Conservation (phyloP, 179 eudicot genomes). For the Amaranthus tricolor region DNA sequence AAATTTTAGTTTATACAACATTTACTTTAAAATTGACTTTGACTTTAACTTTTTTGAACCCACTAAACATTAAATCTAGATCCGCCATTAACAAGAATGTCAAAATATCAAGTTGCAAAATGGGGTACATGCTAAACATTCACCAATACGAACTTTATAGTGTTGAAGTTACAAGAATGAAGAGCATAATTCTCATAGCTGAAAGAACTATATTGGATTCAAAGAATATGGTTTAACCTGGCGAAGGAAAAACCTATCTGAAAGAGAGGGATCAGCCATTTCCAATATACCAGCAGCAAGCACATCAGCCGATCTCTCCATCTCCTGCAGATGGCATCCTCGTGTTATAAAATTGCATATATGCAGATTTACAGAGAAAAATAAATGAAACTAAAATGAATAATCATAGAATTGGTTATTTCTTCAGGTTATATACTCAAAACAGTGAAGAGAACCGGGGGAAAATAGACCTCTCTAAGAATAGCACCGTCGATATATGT, state of each 20-base stretch:
- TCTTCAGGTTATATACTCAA: neutral
- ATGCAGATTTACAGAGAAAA: slow-evolving; percentile 15
- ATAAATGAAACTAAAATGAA: neutral
- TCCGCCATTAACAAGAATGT: neutral
- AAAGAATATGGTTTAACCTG: slow-evolving; percentile 54
- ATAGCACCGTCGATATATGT: slow-evolving; percentile 95
- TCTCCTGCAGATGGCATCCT: slow-evolving; percentile 60
- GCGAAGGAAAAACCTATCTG: slow-evolving; percentile 85
- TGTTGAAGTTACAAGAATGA: neutral
- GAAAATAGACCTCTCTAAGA: slow-evolving; percentile 69
- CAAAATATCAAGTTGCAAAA: neutral
- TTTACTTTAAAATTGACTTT: too few species aligned
- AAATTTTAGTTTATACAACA: too few species aligned
- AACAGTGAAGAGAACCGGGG: neutral
- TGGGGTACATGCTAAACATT: neutral
- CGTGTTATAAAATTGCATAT: slow-evolving; percentile 14
- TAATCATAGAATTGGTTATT: neutral
- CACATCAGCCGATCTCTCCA: slow-evolving; percentile 98
- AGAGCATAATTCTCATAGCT: neutral
- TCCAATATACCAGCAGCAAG: slow-evolving; percentile 97
- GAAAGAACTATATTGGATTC: neutral
- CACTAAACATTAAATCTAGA: too few species aligned
- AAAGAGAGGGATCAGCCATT: slow-evolving; percentile 87
- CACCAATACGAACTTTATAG: neutral
- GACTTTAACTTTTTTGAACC: too few species aligned